Evolutionary conservation across 208 protist species (phyloP).

Genomic region (Plasmodiophora brassicae): DNA sequence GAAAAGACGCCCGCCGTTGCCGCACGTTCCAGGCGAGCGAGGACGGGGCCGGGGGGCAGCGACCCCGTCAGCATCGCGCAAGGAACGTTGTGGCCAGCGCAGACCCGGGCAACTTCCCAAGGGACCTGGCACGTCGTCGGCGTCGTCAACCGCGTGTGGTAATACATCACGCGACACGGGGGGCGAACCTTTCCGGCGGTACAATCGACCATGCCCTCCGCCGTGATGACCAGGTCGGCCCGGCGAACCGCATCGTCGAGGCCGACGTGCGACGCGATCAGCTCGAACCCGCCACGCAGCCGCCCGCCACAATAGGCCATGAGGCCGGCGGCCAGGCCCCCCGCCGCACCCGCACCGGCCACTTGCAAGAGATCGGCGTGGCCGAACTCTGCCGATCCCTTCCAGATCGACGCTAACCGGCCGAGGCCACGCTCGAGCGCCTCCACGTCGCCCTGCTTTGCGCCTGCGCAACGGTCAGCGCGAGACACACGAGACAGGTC

Average conservation of each 20-base stretch:
- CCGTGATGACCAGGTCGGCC: background rate
- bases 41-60: background rate
- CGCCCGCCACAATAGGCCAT: background rate
- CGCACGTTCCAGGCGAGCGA: background rate
- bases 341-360: background rate
- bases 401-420: background rate
- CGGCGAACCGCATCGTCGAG: background rate
- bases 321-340: background rate
- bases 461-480: background rate
- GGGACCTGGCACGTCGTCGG: background rate
- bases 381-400: background rate
- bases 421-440: background rate
- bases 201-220: background rate
- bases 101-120: background rate
- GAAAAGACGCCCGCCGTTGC: background rate
- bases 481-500: background rate
- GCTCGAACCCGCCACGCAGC: background rate
- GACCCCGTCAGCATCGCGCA: background rate
- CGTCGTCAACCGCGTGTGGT: background rate
- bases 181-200: background rate
- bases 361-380: background rate
- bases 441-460: background rate
- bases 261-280: background rate
- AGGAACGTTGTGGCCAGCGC: background rate
- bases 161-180: background rate